A percentile compares a stretch with the other conserved stretches of the same genome.
phyloP scores from a whole-genome alignment of 768 basidiomycete species.

The Mycena pura region DNA sequence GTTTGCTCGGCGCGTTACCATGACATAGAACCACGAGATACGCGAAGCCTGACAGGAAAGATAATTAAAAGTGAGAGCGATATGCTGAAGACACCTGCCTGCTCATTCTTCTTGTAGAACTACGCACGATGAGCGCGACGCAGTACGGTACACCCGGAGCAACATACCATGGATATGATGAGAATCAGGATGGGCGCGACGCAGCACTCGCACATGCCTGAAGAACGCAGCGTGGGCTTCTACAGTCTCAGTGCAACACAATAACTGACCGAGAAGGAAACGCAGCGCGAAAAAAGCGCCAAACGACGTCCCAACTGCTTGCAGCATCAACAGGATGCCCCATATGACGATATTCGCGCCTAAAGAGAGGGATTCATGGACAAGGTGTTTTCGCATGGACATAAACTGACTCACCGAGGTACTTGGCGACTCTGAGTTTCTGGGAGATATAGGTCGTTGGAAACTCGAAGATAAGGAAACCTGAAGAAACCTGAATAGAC shows the following conservation, averaged over 20 bases:
- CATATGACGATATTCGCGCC: slow-evolving; percentile 66
- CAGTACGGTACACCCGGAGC: no score
- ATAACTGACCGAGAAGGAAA: slow-evolving; percentile 60
- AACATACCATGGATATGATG: no score
- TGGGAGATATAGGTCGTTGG: slow-evolving; percentile 72
- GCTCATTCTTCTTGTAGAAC: slow-evolving; percentile 75
- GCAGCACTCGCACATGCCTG: slow-evolving; percentile 73
- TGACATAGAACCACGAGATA: slow-evolving; percentile 71
- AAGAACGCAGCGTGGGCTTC: neutral
- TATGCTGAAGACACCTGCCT: slow-evolving; percentile 38
- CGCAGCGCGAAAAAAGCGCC: slow-evolving; percentile 68
- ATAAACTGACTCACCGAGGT: slow-evolving; percentile 51
- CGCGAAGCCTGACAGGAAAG: slow-evolving; percentile 50
- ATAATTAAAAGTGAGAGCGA: neutral
- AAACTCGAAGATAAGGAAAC: slow-evolving; percentile 67
- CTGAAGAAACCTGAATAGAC: slow-evolving; percentile 33
- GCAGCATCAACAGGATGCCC: slow-evolving; percentile 66
- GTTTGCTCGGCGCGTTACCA: slow-evolving; percentile 47
- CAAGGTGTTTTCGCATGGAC: neutral
- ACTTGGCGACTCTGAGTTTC: slow-evolving; percentile 65
- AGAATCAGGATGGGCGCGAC: no score
- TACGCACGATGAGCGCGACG: slow-evolving; percentile 67
- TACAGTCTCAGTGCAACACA: neutral
- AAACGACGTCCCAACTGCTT: slow-evolving; percentile 62
- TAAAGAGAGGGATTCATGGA: no score